Base-by-base conservation (phyloP, 345 rosid genomes). In the Theobroma cacao region DNA sequence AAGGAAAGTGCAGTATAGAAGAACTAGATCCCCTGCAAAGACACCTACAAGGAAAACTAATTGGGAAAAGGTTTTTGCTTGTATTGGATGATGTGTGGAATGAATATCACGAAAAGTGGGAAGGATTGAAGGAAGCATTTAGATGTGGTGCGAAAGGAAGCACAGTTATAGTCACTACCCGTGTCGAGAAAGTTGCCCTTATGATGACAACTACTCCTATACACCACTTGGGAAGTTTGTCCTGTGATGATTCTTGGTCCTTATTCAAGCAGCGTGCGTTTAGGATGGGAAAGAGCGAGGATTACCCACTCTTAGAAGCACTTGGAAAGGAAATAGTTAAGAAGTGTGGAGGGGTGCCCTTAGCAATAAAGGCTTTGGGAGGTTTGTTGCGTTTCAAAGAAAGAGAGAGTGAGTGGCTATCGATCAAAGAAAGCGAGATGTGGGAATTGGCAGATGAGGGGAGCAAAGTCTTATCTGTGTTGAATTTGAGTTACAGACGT, bases 11-110 rank as follows among this genome's bases (percentile, higher is more conserved):
- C 13, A 12, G 17, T 10, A 48, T 17, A 33, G 24, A 34, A 10
- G 63, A 62, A 9, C 33, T 73, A 11, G 72, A 78, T 40, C 71
- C 52, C 33, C 31, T 60, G 36, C 75, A 78, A 20, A 8, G 15
- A 9, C 43, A 24, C 53, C 53, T 78, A 13, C 45, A 62, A 28
- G 41, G 50, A 0, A 62, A 33, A 10, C 26, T 73, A 38, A 31
- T 0, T 5, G 41, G 67, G n/a, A 62, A 33, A 4, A 18, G 48
- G 2, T 64, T 72, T 53, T 73, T 79, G 38, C 74, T 64, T 38
- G 74, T 55, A 2, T 28, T 79, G 3, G 75, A 58, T 67, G 75
- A 80, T 34, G 79, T 80, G 2, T 80, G 75, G 82, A 80, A 47
- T 3, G 55, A 75, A 22, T 8, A 75, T 33, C 31, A 58, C 6